Evolutionary conservation across 2,329 filamentous ascomycete genomes (phyloP), one percentile per base, ranked within the genome.

Genomic region (Colletotrichum siamense): DNA sequence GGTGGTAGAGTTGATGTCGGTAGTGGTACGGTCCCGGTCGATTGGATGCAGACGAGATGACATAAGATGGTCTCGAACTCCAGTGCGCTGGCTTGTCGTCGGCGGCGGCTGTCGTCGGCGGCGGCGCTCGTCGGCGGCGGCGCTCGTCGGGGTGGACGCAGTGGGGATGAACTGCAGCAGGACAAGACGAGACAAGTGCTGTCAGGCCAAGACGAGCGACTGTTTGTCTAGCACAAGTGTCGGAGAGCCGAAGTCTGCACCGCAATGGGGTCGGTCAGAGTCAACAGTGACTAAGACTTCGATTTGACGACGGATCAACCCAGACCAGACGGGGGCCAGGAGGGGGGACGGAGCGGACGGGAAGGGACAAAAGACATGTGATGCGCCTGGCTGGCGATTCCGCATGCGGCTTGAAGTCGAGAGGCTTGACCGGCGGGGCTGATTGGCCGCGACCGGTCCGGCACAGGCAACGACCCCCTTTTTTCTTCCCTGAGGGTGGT

Each of bases 21-120:
- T 63, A 62, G 71, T 65, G 73, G 73, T 74, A 69, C 70, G 73
- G 73, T 68, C 59, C 70, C 70, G 73, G 70, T 69, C 73, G 70
- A 76, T 76, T 76, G 73, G 73, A 69, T 76, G 73, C 73, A 76
- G 73, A 67, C 59, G 64, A 72, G 73, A 76, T 76, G 73, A 76
- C 73, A 76, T 76, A 76, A 76, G 73, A 73, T 71, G 73, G 57
- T 64, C 73, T 66, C 71, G 73, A 74, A 71, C 73, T 62, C 34
- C 69, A 61, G 49, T 69, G 24, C 63, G 39, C 64, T 72, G 44
- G 49, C 63, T 52, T 69, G 64, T 73, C 44, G 70, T 73, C 70
- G 73, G 64, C 71, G 68, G 62, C 68, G 73, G 70, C 64, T 64
- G n/a, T 73, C 64, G 64, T 65, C 70, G 73, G 73, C 71, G 68